Evolutionary conservation across 495 filamentous ascomycete genomes (phyloP), one percentile per base, ranked within the genome.

Genomic region (Endocarpon pusillum): DNA sequence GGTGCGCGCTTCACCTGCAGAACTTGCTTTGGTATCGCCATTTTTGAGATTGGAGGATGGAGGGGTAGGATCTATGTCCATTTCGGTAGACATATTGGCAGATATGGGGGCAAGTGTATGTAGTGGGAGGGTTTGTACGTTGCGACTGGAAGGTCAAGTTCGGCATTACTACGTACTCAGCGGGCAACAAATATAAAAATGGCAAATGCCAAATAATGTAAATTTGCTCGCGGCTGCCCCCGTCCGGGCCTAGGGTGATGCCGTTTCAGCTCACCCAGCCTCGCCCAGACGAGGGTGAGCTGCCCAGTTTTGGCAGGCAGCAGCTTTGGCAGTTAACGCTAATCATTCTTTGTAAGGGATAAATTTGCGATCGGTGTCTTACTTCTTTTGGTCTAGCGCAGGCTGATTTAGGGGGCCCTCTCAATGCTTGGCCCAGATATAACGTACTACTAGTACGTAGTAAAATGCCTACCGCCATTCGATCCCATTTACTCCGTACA

Each of bases 61-160:
- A 33, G 61, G 50, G 25, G 62, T 62, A 21, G 63, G 59, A 57
- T 89, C 82, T 42, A 91, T 55, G 39, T 91, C 81, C 83, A 89
- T 92, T 55, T 84, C 75, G 30, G 57, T 67, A 40, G 75, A 71
- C 73, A 80, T 80, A 40, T 37, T 62, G 50, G 28, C 4, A 5
- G 4, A 31, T 31, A 19, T 4, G 3, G 25, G 25, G 16, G 12
- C 5, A 19, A n/a, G n/a, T n/a, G n/a, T n/a, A n/a, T n/a, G n/a
- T n/a, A n/a, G n/a, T n/a, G n/a, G 23, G 23, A 25, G 8, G 12
- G 8, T 25, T 25, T 25, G 8, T 8, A 18, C 8, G 16, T 9
- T n/a, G 8, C 16, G 29, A n/a, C 9, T 8, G 29, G 29, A 32
- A 8, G 15, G 8, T n/a, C n/a, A 32, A 32, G 8, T n/a, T 8